A percentile compares a stretch with the other conserved stretches of the same genome.
These are phyloP conservation scores for Castanea crenata DNA, from an alignment of 306 rosid species.

Conservation along the genomic window DNA sequence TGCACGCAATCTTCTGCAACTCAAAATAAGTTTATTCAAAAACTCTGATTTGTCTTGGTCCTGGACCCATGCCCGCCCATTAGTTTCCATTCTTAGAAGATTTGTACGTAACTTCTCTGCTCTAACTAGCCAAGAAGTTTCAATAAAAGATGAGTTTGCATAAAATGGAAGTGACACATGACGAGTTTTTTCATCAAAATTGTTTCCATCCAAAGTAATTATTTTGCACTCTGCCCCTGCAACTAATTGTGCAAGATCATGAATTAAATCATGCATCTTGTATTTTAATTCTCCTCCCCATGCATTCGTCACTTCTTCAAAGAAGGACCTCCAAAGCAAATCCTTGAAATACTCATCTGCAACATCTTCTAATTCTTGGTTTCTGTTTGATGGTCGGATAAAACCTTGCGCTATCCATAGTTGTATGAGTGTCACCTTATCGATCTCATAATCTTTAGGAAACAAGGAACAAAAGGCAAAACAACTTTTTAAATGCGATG, in stretches of 20 bases:
- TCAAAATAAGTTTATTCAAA: not conserved
- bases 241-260: conserved; percentile 8
- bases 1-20: not conserved
- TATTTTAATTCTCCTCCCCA: not conserved
- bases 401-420: not conserved
- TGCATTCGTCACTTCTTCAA: not conserved
- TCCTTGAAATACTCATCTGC: not conserved
- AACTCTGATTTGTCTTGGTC: too few species aligned
- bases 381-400: not conserved
- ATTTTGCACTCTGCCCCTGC: not conserved
- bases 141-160: not conserved
- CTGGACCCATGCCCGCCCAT: too few species aligned
- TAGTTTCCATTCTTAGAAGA: too few species aligned
- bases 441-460: not conserved
- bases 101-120: not conserved
- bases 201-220: not conserved
- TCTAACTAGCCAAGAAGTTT: too few species aligned
- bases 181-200: not conserved
- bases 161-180: not conserved
- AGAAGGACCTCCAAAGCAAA: conserved; percentile 19
- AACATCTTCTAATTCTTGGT: not conserved
- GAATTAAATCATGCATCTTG: conserved; percentile 2
- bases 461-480: not conserved
- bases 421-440: not conserved
- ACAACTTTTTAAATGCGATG: conserved; percentile 34